phyloP scores from a whole-genome alignment of 768 basidiomycete genomes.

The Tylopilus plumbeoviolaceoides region DNA sequence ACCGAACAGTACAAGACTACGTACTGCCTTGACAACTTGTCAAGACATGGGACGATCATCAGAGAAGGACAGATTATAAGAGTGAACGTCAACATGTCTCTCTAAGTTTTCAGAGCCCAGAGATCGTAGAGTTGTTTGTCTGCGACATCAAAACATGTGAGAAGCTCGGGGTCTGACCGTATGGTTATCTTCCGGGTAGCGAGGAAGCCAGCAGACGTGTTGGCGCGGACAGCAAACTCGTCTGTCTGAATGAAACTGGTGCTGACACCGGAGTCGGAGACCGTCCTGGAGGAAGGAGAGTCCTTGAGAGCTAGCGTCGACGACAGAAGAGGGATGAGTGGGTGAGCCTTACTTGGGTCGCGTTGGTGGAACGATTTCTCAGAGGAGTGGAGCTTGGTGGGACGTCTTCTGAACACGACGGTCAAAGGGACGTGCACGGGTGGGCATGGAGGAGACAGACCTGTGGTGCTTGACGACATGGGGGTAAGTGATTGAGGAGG shows the following conservation, averaged over 20 bases:
- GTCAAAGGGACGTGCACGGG: background rate
- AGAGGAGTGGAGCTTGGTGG: slow-evolving; percentile 3
- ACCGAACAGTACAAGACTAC: too few relatives aligned
- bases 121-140: slow-evolving; percentile 77
- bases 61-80: too few relatives aligned
- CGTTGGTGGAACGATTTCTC: slow-evolving; percentile 11
- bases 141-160: slow-evolving; percentile 70
- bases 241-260: slow-evolving; percentile 20
- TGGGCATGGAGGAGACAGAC: slow-evolving; percentile 1
- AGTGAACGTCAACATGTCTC: background rate
- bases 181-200: slow-evolving; percentile 41
- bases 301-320: slow-evolving; percentile 8
- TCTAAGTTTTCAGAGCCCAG: slow-evolving; percentile 52
- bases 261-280: slow-evolving; percentile 26
- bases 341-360: slow-evolving; percentile 13
- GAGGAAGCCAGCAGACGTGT: slow-evolving; percentile 20
- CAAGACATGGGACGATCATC: too few relatives aligned
- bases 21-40: too few relatives aligned
- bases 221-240: slow-evolving; percentile 16
- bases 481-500: background rate
- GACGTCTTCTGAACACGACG: slow-evolving; percentile 1
- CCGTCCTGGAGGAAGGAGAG: slow-evolving; percentile 31
- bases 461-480: slow-evolving; percentile 4
- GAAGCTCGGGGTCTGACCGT: slow-evolving; percentile 60
- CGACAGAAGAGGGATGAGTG: background rate